Evolutionary conservation across 495 filamentous ascomycete species (phyloP), one percentile per base, ranked within the genome.

Genomic region (Aspergillus coremiiformis): DNA sequence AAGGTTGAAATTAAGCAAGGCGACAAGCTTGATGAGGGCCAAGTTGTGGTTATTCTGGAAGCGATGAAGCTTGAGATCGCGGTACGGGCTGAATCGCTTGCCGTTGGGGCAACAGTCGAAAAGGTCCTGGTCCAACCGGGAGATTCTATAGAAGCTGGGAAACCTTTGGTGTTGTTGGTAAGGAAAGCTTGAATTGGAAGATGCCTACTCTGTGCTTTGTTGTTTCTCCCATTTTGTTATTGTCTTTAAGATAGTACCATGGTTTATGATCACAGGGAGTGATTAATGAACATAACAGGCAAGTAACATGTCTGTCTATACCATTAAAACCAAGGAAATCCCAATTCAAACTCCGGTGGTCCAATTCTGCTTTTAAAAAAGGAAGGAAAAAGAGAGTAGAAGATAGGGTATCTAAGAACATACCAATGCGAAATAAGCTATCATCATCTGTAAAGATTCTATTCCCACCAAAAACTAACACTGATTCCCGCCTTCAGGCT

Each of bases 401-500:
- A 35, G 29, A 51, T 8, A 27, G 24, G 24, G 24, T 27, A 27
- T 27, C 24, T 27, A 27, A 27, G 24, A 27, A 27, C 24, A 27
- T 27, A n/a, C n/a, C 24, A 8, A 4, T 27, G 24, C 24, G 8
- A 27, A 27, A 27, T 4, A 27, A 27, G n/a, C n/a, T n/a, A n/a
- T n/a, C n/a, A n/a, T n/a, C n/a, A n/a, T n/a, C n/a, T n/a, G 24
- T 27, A 27, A 27, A 49, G 45, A 39, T 24, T 30, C 23, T 49
- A 64, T 26, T 39, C 85, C 89, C 91, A 99, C 93, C 93, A 99
- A 65, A 95, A 98, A 66, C 90, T 97, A 30, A 97, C 91, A 62
- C 94, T 97, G 56, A 94, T 87, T 54, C 93, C 95, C 29, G 85
- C 85, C 49, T 78, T 87, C 64, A 96, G 61, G 30, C 88, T 88